These are phyloP conservation scores for Acidomyces sp. DNA, from an alignment of 495 filamentous ascomycete genomes.

Conservation along the genomic window DNA sequence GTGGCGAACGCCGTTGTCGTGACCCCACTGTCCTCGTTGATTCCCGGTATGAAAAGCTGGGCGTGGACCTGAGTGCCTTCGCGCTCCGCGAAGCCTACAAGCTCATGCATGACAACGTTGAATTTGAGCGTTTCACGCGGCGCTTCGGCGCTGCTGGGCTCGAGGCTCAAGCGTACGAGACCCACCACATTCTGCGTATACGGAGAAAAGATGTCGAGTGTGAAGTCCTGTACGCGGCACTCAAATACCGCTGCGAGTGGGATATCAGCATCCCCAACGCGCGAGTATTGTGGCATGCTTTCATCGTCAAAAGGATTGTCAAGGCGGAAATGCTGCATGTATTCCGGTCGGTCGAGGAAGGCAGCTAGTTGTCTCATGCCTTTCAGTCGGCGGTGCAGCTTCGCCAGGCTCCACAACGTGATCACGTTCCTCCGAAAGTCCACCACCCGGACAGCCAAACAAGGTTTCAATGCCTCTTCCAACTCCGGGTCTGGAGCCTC, in stretches of 20 bases:
- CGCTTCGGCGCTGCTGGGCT: slow-evolving; percentile 86
- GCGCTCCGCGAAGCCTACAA: slow-evolving; percentile 89
- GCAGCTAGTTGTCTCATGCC: slow-evolving; percentile 95
- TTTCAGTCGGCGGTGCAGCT: slow-evolving; percentile 72
- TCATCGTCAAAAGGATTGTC: slow-evolving; percentile 75
- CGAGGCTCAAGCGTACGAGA: slow-evolving; percentile 77
- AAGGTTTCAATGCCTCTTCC: slow-evolving; percentile 74
- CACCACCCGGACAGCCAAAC: slow-evolving; percentile 78
- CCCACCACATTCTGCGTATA: slow-evolving; percentile 82
- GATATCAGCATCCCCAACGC: slow-evolving; percentile 88
- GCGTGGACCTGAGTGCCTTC: slow-evolving; percentile 94
- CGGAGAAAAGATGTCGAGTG: slow-evolving; percentile 78
- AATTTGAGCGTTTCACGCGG: slow-evolving; percentile 91
- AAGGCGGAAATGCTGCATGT: slow-evolving; percentile 65
- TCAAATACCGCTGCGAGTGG: slow-evolving; percentile 90
- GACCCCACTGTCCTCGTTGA: slow-evolving; percentile 82
- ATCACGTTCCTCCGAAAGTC: slow-evolving; percentile 81
- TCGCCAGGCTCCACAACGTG: slow-evolving; percentile 88
- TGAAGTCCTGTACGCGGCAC: slow-evolving; percentile 86
- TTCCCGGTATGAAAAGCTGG: slow-evolving; percentile 84
- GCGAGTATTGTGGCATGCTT: slow-evolving; percentile 81
- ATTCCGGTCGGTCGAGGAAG: slow-evolving; percentile 88
- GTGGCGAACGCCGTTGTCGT: slow-evolving; percentile 89
- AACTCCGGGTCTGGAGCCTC: slow-evolving; percentile 57
- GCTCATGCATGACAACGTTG: slow-evolving; percentile 96